Percentiles rank a stretch among this genome's conserved stretches.
These are phyloP conservation scores for Antitrichia curtipendula DNA, from an alignment of 225 moss, liverwort and hornwort species.

Conservation along the genomic window DNA sequence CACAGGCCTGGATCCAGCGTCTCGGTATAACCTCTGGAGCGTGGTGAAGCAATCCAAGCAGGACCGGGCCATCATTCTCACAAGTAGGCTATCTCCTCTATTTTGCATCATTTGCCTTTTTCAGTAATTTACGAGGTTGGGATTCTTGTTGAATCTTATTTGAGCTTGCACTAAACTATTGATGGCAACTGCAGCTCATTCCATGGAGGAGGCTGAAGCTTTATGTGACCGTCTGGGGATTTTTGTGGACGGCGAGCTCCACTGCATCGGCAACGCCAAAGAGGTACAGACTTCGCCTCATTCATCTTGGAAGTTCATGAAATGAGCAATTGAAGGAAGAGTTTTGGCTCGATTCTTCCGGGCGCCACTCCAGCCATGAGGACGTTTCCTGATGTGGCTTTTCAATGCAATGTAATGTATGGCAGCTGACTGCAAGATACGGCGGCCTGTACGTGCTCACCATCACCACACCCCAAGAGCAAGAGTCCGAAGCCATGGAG, in stretches of 20 bases:
- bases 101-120: not conserved
- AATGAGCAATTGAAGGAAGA: not conserved
- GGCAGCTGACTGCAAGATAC: constrained; percentile 73
- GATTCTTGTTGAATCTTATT: not conserved
- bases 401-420: not conserved
- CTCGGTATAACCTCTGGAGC: constrained; percentile 74
- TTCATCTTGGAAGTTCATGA: not conserved
- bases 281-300: not conserved
- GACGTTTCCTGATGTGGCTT: not conserved
- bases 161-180: not conserved
- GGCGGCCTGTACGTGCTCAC: constrained; percentile 78
- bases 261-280: constrained; percentile 89
- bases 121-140: not conserved
- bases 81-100: constrained; percentile 27
- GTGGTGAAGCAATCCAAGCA: constrained; percentile 88
- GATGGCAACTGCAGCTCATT: constrained; percentile 48
- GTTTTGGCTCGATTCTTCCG: not conserved
- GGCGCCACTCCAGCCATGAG: not conserved
- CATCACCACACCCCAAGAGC: constrained; percentile 51
- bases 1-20: constrained; percentile 85
- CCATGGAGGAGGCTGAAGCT: constrained; percentile 96
- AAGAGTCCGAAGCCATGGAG: constrained; percentile 26
- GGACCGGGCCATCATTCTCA: constrained; percentile 82
- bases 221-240: constrained; percentile 89
- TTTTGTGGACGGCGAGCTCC: constrained; percentile 82